Percentiles rank a stretch among this genome's conserved stretches.
These are phyloP conservation scores for Cryptosporidium meleagridis DNA, from an alignment of 169 alveolate species.

Conservation along the genomic window DNA sequence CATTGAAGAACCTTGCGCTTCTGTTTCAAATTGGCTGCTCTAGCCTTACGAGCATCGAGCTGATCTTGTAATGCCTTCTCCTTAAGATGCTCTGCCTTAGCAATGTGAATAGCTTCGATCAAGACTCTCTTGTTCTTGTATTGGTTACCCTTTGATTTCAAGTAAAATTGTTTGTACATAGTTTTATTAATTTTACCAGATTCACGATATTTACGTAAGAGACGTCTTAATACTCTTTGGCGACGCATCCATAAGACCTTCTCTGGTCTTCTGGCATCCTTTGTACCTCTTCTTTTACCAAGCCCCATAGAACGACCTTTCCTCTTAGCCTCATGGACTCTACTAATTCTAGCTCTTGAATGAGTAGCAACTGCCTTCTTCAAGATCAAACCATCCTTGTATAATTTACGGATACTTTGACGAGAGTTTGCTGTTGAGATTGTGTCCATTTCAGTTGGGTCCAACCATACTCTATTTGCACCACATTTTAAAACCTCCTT, in stretches of 20 bases:
- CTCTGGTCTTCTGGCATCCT: constrained; percentile 96
- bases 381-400: constrained; percentile 96
- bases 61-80: constrained; percentile 88
- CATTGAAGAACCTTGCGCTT: constrained; percentile 43
- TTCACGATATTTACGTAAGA: constrained; percentile 95
- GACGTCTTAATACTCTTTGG: constrained; percentile 97
- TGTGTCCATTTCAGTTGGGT: constrained; percentile 97
- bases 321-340: constrained; percentile 93
- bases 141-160: constrained; percentile 97
- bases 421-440: constrained; percentile 98
- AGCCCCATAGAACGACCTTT: constrained; percentile 97
- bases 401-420: constrained; percentile 93
- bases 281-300: constrained; percentile 98
- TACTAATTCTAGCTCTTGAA: constrained; percentile 94
- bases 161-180: constrained; percentile 97
- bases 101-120: constrained; percentile 96
- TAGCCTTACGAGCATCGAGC: constrained; percentile 88
- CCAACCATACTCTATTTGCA: constrained; percentile 97
- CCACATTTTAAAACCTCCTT: constrained; percentile 98
- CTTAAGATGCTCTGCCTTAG: constrained; percentile 90
- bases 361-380: constrained; percentile 96
- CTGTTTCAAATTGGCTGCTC: constrained; percentile 80
- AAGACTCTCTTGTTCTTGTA: constrained; percentile 97
- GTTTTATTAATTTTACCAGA: constrained; percentile 95
- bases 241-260: constrained; percentile 98